phyloP scores from a whole-genome alignment of 139 green algal genomes.

The Chlamydomonas schloesseri region DNA sequence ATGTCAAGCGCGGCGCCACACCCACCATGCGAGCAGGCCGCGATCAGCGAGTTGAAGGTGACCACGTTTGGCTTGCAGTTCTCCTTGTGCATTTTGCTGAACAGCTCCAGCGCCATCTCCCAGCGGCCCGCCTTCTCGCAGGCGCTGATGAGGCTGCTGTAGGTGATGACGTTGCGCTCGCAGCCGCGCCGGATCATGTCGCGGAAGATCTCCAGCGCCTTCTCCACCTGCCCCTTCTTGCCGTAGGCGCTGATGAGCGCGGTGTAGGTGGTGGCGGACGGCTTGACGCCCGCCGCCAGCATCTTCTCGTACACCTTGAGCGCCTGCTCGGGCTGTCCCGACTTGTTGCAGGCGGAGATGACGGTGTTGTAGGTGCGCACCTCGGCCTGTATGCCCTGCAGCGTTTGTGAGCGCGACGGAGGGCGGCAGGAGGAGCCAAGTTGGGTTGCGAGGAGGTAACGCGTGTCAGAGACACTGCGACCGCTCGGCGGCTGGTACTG shows the following conservation, averaged over 20 bases:
- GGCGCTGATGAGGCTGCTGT: constrained; percentile 72
- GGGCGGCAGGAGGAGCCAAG: no score
- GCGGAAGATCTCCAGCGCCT: constrained; percentile 79
- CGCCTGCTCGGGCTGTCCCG: constrained; percentile 69
- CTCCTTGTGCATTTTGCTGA: constrained; percentile 76
- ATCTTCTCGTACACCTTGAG: constrained; percentile 87
- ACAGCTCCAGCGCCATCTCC: constrained; percentile 82
- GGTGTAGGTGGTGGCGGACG: constrained; percentile 88
- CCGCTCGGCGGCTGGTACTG: no score
- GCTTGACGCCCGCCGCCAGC: constrained; percentile 76
- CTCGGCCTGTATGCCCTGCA: constrained; percentile 85
- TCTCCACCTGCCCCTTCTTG: constrained; percentile 59
- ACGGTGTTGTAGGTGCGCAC: constrained; percentile 92
- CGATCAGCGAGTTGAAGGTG: constrained; percentile 92
- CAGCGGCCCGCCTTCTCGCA: constrained; percentile 74
- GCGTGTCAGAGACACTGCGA: no score
- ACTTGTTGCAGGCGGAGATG: constrained; percentile 82
- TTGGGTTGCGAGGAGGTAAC: not conserved
- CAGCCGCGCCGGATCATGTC: constrained; percentile 76
- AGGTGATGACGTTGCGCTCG: constrained; percentile 85
- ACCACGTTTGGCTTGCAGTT: constrained; percentile 87
- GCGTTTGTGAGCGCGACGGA: not conserved
- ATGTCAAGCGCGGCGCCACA: no score
- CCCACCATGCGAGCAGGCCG: constrained; percentile 73
- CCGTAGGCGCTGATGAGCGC: constrained; percentile 86